These are phyloP conservation scores for Xylaria castorea DNA, from an alignment of 495 filamentous ascomycete species.

Conservation along the genomic window DNA sequence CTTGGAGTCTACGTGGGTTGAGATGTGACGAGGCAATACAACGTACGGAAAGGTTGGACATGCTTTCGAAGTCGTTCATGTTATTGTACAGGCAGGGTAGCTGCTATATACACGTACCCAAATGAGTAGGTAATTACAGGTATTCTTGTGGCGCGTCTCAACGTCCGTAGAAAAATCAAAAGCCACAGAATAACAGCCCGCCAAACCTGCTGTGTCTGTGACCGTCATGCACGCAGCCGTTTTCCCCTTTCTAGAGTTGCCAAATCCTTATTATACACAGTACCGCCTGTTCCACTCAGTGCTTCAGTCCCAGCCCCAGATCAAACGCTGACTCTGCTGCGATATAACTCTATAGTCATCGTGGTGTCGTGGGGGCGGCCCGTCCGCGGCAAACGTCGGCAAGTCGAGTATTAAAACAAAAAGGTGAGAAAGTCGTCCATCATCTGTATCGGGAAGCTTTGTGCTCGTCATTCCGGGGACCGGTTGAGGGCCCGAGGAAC, in stretches of 20 bases:
- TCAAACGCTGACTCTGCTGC: slow-evolving; percentile 22
- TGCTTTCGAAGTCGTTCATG: slow-evolving; percentile 17
- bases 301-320: slow-evolving; percentile 11
- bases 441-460: slow-evolving; percentile 9
- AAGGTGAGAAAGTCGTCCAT: slow-evolving; percentile 23
- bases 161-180: slow-evolving; percentile 29
- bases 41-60: background rate
- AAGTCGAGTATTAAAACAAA: slow-evolving; percentile 35
- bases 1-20: background rate
- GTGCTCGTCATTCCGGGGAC: slow-evolving; percentile 11
- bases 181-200: slow-evolving; percentile 25
- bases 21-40: background rate
- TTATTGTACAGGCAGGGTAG: slow-evolving; percentile 38
- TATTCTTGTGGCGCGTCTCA: slow-evolving; percentile 28
- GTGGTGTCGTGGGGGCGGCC: slow-evolving; percentile 34
- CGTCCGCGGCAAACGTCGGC: slow-evolving; percentile 28
- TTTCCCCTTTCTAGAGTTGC: slow-evolving; percentile 35
- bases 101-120: slow-evolving; percentile 41
- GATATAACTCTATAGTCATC: slow-evolving; percentile 39
- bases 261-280: slow-evolving; percentile 41
- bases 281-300: slow-evolving; percentile 32
- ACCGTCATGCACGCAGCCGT: slow-evolving; percentile 35
- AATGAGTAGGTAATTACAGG: slow-evolving; percentile 35
- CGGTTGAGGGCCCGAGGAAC: background rate
- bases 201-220: slow-evolving; percentile 32